phyloP scores from a whole-genome alignment of 495 filamentous ascomycete species.

The Trichoderma erinaceum region DNA sequence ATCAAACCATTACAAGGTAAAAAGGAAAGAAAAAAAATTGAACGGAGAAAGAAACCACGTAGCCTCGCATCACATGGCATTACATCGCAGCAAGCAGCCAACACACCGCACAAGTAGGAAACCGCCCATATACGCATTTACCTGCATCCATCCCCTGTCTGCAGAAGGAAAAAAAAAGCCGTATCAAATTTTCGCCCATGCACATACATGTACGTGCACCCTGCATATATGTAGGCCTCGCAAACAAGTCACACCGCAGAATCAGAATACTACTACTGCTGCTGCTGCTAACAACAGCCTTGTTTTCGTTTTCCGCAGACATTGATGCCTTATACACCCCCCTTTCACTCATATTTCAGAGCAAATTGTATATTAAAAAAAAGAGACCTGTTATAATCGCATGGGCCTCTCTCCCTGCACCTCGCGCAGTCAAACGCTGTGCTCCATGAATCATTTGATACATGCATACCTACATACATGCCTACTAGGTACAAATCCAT shows the following conservation, averaged over 20 bases:
- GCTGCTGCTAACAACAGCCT: neutral
- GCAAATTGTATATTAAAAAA: neutral
- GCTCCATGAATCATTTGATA: neutral
- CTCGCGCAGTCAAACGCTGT: neutral
- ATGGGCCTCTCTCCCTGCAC: neutral
- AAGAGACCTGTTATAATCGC: neutral
- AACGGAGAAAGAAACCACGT: neutral
- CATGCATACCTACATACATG: neutral
- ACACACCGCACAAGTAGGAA: neutral
- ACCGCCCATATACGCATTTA: neutral
- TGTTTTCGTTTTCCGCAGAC: neutral
- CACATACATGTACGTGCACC: neutral
- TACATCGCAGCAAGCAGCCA: neutral
- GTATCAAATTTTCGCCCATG: neutral
- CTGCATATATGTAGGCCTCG: neutral
- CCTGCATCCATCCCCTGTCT: neutral
- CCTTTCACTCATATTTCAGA: neutral
- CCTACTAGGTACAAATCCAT: neutral
- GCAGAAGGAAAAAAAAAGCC: neutral
- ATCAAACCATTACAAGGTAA: no score
- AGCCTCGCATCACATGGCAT: conserved; percentile 1
- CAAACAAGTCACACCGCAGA: neutral
- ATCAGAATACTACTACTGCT: no score
- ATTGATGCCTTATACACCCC: no score
- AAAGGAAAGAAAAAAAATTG: no score